These are phyloP conservation scores for Phytopythium mirpurense DNA, from an alignment of 352 stramenopile genomes.

Conservation along the genomic window DNA sequence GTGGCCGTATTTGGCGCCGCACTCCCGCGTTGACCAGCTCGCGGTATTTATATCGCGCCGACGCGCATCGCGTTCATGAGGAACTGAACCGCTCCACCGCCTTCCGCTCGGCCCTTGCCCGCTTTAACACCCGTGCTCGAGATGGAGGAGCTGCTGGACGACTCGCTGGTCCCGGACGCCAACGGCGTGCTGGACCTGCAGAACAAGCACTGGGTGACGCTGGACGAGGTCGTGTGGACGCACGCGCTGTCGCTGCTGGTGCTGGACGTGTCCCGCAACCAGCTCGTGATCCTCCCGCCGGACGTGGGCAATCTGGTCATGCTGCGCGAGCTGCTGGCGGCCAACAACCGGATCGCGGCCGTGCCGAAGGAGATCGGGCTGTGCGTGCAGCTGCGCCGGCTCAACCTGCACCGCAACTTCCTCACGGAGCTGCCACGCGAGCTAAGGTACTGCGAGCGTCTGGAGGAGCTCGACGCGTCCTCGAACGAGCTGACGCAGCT, in stretches of 20 bases:
- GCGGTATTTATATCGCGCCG: too few species aligned
- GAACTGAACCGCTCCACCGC: too few species aligned
- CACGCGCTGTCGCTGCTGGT: constrained; percentile 57
- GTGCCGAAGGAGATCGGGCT: constrained; percentile 46
- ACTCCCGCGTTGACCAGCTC: too few species aligned
- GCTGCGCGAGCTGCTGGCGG: constrained; percentile 54
- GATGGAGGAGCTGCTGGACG: constrained; percentile 79
- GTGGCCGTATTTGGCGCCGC: too few species aligned
- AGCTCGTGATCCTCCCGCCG: constrained; percentile 54
- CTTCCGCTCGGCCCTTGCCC: too few species aligned
- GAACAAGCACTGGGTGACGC: constrained; percentile 75
- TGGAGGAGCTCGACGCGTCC: constrained; percentile 61
- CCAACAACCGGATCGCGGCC: constrained; percentile 53
- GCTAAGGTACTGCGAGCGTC: constrained; percentile 60
- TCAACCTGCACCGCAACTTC: constrained; percentile 65
- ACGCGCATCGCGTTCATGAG: too few species aligned
- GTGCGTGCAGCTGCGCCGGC: constrained; percentile 61
- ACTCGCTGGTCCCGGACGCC: constrained; percentile 48
- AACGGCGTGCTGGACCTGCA: constrained; percentile 69
- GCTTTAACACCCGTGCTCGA: too few species aligned
- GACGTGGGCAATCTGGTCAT: constrained; percentile 60
- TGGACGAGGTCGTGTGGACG: constrained; percentile 77
- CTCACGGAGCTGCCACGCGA: constrained; percentile 55
- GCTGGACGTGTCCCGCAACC: constrained; percentile 67
- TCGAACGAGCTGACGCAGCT: constrained; percentile 61